Evolutionary conservation across 176 grass and related monocot genomes (phyloP).

Genomic region (Oryza australiensis): DNA sequence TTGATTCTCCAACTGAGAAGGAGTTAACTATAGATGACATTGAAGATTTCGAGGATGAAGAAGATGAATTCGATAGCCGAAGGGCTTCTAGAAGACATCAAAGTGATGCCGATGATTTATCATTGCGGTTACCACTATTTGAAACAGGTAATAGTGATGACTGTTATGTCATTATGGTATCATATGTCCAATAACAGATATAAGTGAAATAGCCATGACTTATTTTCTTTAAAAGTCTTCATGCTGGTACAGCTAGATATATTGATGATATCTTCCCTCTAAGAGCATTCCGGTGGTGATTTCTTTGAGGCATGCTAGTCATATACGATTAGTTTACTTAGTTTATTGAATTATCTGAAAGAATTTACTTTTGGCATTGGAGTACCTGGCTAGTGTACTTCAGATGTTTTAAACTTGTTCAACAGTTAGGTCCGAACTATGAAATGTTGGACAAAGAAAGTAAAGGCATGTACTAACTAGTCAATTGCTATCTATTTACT

Average conservation of each 20-base stretch:
- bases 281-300: slow-evolving; percentile 30
- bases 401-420: slow-evolving; percentile 26
- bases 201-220: slow-evolving; percentile 5
- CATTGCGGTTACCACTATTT: slow-evolving; percentile 58
- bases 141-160: slow-evolving; percentile 60
- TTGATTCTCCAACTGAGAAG: slow-evolving; percentile 61
- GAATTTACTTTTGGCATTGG: background rate
- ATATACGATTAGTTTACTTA: slow-evolving; percentile 10
- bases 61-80: slow-evolving; percentile 71
- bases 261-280: background rate
- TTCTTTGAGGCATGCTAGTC: slow-evolving; percentile 2
- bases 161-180: slow-evolving; percentile 16
- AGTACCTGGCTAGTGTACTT: background rate
- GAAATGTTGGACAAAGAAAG: slow-evolving; percentile 18
- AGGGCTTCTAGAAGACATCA: slow-evolving; percentile 70
- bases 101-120: slow-evolving; percentile 68
- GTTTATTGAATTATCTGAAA: background rate
- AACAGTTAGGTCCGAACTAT: slow-evolving; percentile 13
- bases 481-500: background rate
- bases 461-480: background rate
- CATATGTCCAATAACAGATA: slow-evolving; percentile 13
- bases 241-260: slow-evolving; percentile 19
- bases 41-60: slow-evolving; percentile 94
- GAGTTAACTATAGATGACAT: slow-evolving; percentile 97
- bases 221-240: background rate